phyloP scores from a whole-genome alignment of 169 alveolate genomes.

The Eimeria zaria region DNA sequence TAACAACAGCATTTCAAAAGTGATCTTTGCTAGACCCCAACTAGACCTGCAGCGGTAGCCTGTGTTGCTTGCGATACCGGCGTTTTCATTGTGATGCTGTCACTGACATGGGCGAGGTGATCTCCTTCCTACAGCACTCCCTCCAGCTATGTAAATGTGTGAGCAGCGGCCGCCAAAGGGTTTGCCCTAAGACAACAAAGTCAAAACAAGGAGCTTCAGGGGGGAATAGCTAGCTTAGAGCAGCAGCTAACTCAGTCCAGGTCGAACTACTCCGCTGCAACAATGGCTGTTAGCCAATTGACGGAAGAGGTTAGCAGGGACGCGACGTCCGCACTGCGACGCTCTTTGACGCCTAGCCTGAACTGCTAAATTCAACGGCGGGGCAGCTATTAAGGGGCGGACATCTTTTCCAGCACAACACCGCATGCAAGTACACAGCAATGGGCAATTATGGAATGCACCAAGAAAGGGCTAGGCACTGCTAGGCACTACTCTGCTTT shows the following conservation, averaged over 20 bases:
- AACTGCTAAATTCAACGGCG: no score
- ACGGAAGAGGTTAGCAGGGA: constrained; percentile 86
- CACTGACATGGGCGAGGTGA: neutral
- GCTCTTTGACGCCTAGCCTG: neutral
- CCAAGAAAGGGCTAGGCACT: neutral
- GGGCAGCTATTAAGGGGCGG: neutral
- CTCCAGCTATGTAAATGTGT: neutral
- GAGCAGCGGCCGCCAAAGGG: constrained; percentile 74
- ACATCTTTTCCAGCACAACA: no score
- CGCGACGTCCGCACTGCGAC: neutral
- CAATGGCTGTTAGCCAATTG: constrained; percentile 70
- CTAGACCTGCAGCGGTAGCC: neutral
- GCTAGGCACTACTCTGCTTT: neutral
- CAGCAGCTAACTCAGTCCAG: constrained; percentile 68
- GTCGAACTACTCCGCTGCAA: constrained; percentile 43
- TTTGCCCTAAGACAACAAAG: constrained; percentile 49
- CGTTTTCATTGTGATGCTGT: neutral
- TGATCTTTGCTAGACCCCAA: neutral
- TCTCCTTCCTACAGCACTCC: neutral
- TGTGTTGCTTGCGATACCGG: neutral
- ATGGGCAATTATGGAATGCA: neutral
- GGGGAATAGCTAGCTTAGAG: constrained; percentile 45
- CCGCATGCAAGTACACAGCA: neutral
- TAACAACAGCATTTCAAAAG: neutral
- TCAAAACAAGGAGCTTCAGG: constrained; percentile 58